A percentile compares a stretch with the other conserved stretches of the same genome.
Conservation (phyloP, 2,329 filamentous ascomycete genomes). For the Cladophialophora immunda region DNA sequence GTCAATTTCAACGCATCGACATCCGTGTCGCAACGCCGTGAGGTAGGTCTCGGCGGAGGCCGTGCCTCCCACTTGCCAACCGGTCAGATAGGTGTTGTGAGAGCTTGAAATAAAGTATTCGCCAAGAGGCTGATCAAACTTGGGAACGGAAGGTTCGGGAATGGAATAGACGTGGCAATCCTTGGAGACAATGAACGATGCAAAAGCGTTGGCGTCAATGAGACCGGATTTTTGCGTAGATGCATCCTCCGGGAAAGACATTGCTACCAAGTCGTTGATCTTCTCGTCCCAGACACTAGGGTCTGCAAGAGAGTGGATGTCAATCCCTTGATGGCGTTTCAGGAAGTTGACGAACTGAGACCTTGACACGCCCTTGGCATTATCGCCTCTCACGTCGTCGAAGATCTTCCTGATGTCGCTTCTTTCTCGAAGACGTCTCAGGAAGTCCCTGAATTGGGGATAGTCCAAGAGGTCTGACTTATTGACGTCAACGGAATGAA, state of each 20-base stretch:
- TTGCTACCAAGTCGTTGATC: slow-evolving; percentile 34
- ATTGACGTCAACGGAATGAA: slow-evolving; percentile 74
- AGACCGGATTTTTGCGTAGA: slow-evolving; percentile 16
- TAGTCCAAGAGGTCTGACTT: slow-evolving; percentile 75
- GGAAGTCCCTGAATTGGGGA: slow-evolving; percentile 81
- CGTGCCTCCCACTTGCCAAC: slow-evolving; percentile 85
- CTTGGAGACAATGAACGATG: slow-evolving; percentile 77
- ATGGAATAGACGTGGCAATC: slow-evolving; percentile 72
- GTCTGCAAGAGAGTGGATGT: slow-evolving; percentile 69
- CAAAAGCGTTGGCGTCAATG: slow-evolving; percentile 82
- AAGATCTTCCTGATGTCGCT: slow-evolving; percentile 82
- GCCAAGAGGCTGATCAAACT: slow-evolving; percentile 84
- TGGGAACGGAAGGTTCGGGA: slow-evolving; percentile 67
- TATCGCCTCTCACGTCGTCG: slow-evolving; percentile 65
- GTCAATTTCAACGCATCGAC: slow-evolving; percentile 95
- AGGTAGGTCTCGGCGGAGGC: slow-evolving; percentile 98
- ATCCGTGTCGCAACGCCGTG: slow-evolving; percentile 83
- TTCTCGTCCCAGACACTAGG: slow-evolving; percentile 35
- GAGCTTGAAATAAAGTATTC: slow-evolving; percentile 99
- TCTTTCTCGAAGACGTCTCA: slow-evolving; percentile 82
- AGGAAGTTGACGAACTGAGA: slow-evolving; percentile 81
- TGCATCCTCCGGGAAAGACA: slow-evolving; percentile 29
- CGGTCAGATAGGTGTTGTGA: slow-evolving; percentile 96
- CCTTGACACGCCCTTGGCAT: slow-evolving; percentile 71
- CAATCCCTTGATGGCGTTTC: slow-evolving; percentile 75